Base-by-base conservation (phyloP, 352 stramenopile genomes). In the Globisporangium canariense region DNA sequence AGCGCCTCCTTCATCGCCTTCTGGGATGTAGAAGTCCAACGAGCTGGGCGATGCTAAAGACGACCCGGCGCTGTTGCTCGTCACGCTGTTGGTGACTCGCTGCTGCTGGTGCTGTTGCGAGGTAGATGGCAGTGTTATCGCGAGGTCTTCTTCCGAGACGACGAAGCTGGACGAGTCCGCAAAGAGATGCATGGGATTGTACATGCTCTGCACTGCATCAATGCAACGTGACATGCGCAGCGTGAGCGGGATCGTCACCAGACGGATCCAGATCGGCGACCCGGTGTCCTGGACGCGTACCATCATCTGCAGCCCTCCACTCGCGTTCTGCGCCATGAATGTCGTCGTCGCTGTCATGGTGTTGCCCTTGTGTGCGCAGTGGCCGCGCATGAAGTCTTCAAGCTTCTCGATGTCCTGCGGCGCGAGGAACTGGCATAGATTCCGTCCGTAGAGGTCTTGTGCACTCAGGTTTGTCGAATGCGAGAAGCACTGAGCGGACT, bases 151-250 rank as follows among this genome's bases (percentile, higher is more conserved):
- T 32, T 92, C 78, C 4, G 71, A 78, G 1, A 93, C 71, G 54
- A 93, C 78, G 57, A 94, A 93, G 50, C 76, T 88, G 1, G 83
- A 91, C 32, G 75, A 75, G 67, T 94, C 82, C 0, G 81, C 81
- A 55, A 92, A 94, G 43, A 74, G 63, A 11, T 83, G 61, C n/a
- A 76, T 50, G 20, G 52, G 71, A 25, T 71, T 74, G 28, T 79
- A 58, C 30, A 77, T 75, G 20, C 68, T 56, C 57, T 60, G 77
- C 40, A 93, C 81, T 2, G 81, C 87, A 62, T 94, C 86, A 53
- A 94, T 90, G 62, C 86, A 94, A 40, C 86, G 83, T 68, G 89
- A 77, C 61, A 94, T 72, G 3, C 86, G 83, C 34, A 94, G 66
- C 38, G 82, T 90, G 4, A 93, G 63, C 18, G 86, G 76, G 28